Conservation (phyloP, 2,329 filamentous ascomycete genomes). For the Talaromyces sp. region DNA sequence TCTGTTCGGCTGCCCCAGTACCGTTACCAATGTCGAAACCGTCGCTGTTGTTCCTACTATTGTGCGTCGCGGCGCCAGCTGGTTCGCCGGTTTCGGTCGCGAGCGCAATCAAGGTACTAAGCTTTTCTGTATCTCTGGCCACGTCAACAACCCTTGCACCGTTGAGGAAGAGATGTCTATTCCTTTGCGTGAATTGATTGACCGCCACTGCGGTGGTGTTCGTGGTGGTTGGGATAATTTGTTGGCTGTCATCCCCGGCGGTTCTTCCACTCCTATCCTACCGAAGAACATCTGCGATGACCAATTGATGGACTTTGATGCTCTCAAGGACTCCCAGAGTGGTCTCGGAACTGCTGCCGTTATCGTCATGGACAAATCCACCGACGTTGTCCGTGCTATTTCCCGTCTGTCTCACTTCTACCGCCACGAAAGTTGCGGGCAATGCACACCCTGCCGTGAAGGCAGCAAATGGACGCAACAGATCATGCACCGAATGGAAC, state of each 20-base stretch:
- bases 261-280: slow-evolving; percentile 92
- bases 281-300: slow-evolving; percentile 87
- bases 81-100: slow-evolving; percentile 91
- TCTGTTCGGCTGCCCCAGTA: slow-evolving; percentile 96
- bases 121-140: slow-evolving; percentile 95
- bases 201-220: slow-evolving; percentile 96
- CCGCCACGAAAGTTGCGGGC: slow-evolving; percentile 95
- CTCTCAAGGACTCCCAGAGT: slow-evolving; percentile 93
- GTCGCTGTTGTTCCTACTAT: slow-evolving; percentile 94
- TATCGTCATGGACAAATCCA: slow-evolving; percentile 98
- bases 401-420: slow-evolving; percentile 93
- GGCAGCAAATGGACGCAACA: slow-evolving; percentile 99
- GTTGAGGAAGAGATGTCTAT: slow-evolving; percentile 99
- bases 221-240: slow-evolving; percentile 97
- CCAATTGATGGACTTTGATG: slow-evolving; percentile 98
- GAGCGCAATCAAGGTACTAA: slow-evolving; percentile 97
- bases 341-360: slow-evolving; percentile 96
- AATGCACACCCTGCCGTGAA: slow-evolving; percentile 99
- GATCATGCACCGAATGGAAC: slow-evolving; percentile 96
- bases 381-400: slow-evolving; percentile 92
- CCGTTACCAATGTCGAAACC: slow-evolving; percentile 97
- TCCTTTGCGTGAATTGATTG: slow-evolving; percentile 88
- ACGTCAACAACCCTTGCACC: slow-evolving; percentile 97
- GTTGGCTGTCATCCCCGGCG: slow-evolving; percentile 88
- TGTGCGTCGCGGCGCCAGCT: slow-evolving; percentile 80